Conservation (phyloP, 352 stramenopile genomes). For the Phytophthora sojae region DNA sequence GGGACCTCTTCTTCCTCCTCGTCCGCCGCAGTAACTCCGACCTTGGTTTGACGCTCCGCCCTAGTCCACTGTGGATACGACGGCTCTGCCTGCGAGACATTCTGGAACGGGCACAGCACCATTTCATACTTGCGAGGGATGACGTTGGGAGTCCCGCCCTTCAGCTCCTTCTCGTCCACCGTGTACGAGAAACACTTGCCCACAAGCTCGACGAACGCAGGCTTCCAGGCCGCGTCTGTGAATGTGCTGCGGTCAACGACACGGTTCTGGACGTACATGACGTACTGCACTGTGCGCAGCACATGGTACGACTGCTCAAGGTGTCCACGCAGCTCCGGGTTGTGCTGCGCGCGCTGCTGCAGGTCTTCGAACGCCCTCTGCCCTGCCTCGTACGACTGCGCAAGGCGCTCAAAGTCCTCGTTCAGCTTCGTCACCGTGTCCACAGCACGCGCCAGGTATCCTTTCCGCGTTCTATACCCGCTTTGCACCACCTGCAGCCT, state of each 20-base stretch:
- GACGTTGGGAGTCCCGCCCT: constrained; percentile 80
- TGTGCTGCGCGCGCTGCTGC: constrained; percentile 32
- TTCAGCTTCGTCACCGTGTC: constrained; percentile 38
- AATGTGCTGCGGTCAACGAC: constrained; percentile 59
- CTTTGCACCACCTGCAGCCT: constrained; percentile 33
- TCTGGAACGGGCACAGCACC: constrained; percentile 82
- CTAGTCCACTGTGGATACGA: constrained; percentile 60
- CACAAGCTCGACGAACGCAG: constrained; percentile 63
- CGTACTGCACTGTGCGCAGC: constrained; percentile 55
- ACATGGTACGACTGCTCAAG: constrained; percentile 61
- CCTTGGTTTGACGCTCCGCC: constrained; percentile 56
- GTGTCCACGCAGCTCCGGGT: constrained; percentile 40
- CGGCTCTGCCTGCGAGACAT: constrained; percentile 79
- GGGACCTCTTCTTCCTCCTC: constrained; percentile 39
- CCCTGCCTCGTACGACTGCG: constrained; percentile 28
- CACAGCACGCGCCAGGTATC: constrained; percentile 34
- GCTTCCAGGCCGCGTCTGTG: constrained; percentile 44
- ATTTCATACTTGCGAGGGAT: constrained; percentile 73
- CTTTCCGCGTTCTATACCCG: constrained; percentile 29
- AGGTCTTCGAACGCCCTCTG: constrained; percentile 40
- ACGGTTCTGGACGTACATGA: constrained; percentile 59
- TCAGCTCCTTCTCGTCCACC: constrained; percentile 76
- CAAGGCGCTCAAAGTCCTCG: constrained; percentile 40
- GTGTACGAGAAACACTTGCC: constrained; percentile 72
- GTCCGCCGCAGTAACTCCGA: constrained; percentile 11